These are phyloP conservation scores for Calonectria hawksworthii DNA, from an alignment of 2,329 filamentous ascomycete species.

Conservation along the genomic window DNA sequence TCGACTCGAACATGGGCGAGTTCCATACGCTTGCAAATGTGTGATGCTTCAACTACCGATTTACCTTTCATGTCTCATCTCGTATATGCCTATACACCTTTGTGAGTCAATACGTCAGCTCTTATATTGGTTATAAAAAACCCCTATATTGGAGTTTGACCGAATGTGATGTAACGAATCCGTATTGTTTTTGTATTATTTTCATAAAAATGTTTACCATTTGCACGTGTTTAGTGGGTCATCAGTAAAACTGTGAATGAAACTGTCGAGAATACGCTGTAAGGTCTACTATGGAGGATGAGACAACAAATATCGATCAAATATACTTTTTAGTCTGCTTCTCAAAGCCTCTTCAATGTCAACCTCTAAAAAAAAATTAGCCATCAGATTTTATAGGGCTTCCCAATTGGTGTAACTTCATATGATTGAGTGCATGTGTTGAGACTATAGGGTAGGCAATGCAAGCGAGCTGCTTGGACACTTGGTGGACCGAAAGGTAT, in stretches of 20 bases:
- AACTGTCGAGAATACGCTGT: no score
- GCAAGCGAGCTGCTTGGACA: background rate
- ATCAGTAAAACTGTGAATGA: no score
- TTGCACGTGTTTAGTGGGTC: background rate
- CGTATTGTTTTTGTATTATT: background rate
- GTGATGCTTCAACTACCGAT: background rate
- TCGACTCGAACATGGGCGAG: background rate
- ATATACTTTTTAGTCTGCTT: background rate
- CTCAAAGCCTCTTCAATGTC: fast-evolving
- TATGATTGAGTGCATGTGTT: background rate
- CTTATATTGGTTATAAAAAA: background rate
- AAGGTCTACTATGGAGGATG: no score
- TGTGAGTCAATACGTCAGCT: background rate
- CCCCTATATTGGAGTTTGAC: background rate
- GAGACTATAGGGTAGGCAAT: background rate
- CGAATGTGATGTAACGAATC: background rate
- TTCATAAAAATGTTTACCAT: background rate
- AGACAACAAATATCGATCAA: no score
- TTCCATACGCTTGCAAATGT: background rate
- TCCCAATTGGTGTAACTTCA: background rate
- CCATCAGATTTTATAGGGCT: no score
- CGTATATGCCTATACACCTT: background rate
- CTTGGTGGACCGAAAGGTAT: background rate
- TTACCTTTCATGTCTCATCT: background rate
- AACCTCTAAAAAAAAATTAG: no score